Evolutionary conservation across 1,284 basidiomycete species (phyloP).

Genomic region (Papiliotrema fonsecae): DNA sequence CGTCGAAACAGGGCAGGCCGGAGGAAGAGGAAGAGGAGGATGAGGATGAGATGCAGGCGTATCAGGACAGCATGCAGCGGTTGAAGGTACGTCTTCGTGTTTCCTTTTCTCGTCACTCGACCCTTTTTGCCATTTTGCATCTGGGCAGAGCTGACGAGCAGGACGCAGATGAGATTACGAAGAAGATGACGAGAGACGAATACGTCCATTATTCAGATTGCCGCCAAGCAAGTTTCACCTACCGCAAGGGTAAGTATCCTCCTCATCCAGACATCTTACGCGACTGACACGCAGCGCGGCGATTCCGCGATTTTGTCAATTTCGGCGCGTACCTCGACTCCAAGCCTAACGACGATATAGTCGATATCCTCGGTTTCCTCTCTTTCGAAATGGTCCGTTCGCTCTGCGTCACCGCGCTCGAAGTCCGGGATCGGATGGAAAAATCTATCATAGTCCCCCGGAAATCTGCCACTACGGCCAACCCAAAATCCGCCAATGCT

Average conservation of each 20-base stretch:
- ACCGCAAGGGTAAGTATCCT: conserved; percentile 69
- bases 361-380: conserved; percentile 94
- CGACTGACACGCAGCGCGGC: conserved; percentile 61
- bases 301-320: conserved; percentile 92
- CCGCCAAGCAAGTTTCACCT: conserved; percentile 94
- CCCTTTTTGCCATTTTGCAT: no score
- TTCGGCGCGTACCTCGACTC: conserved; percentile 84
- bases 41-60: conserved; percentile 92
- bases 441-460: not conserved
- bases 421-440: conserved; percentile 53
- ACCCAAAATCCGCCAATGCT: not conserved
- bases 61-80: conserved; percentile 85
- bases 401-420: conserved; percentile 77
- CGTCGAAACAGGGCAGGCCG: conserved; percentile 53
- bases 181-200: conserved; percentile 93
- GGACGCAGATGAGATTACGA: conserved; percentile 92
- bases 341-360: conserved; percentile 88
- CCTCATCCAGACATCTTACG: conserved; percentile 65
- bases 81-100: conserved; percentile 57
- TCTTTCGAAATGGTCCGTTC: conserved; percentile 96
- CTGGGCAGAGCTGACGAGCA: conserved; percentile 48
- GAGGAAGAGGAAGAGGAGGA: conserved; percentile 91
- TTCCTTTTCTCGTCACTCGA: no score
- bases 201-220: conserved; percentile 98
- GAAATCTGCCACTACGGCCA: not conserved